A percentile compares a stretch with the other conserved stretches of the same genome.
These are phyloP conservation scores for Blastocystis sp. DNA, from an alignment of 352 stramenopile genomes.

Conservation along the genomic window DNA sequence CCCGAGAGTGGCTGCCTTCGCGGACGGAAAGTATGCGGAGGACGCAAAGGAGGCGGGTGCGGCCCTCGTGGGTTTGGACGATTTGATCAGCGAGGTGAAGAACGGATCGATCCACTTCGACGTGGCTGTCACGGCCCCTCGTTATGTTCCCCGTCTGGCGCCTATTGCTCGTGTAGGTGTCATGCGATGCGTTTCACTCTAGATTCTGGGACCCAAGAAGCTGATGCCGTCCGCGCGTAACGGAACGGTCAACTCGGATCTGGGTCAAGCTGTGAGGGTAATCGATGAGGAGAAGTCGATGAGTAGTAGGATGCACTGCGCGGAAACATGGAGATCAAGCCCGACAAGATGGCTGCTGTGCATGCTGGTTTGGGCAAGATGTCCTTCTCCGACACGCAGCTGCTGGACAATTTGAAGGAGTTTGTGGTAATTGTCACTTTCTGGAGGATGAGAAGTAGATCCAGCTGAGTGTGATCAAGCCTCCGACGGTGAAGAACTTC, in stretches of 20 bases:
- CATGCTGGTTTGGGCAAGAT: slow-evolving; percentile 45
- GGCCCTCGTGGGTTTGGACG: slow-evolving; percentile 64
- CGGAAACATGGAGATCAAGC: slow-evolving; percentile 59
- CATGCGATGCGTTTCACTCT: neutral
- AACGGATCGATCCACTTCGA: slow-evolving; percentile 69
- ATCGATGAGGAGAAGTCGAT: neutral
- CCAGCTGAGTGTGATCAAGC: slow-evolving; percentile 59
- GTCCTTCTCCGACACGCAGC: slow-evolving; percentile 51
- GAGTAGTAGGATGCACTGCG: slow-evolving; percentile 8
- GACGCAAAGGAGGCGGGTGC: slow-evolving; percentile 69
- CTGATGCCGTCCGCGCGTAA: slow-evolving; percentile 43
- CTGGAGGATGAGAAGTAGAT: slow-evolving; percentile 44
- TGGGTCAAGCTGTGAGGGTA: slow-evolving; percentile 15
- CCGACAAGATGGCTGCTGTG: slow-evolving; percentile 50
- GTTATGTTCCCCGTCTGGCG: slow-evolving; percentile 32
- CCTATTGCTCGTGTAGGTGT: slow-evolving; percentile 40
- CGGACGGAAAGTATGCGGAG: slow-evolving; percentile 66
- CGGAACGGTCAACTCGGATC: slow-evolving; percentile 40
- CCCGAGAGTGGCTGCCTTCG: slow-evolving; percentile 62
- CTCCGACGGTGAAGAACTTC: slow-evolving; percentile 66
- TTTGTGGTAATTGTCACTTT: slow-evolving; percentile 22
- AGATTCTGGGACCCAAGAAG: slow-evolving; percentile 67
- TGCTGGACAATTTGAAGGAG: slow-evolving; percentile 49
- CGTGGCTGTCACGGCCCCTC: slow-evolving; percentile 34
- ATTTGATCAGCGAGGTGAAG: slow-evolving; percentile 69